Evolutionary conservation across 2,329 filamentous ascomycete genomes (phyloP).

Genomic region (Aspergillus awamori): DNA sequence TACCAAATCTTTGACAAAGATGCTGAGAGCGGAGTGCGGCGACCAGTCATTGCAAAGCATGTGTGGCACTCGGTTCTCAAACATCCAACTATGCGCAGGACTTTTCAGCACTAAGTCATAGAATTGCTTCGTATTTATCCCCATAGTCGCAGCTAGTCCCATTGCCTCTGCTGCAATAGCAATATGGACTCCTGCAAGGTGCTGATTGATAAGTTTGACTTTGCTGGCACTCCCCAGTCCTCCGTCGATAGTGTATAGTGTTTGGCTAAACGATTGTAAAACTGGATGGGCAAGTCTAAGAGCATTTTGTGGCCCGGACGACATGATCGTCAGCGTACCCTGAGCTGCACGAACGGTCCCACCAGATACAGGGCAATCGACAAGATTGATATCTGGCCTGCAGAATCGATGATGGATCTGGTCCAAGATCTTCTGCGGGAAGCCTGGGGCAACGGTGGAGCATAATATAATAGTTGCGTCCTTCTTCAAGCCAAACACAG

Average conservation of each 20-base stretch:
- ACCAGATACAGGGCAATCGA: not conserved
- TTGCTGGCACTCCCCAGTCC: not conserved
- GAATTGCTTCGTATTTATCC: not conserved
- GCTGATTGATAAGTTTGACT: not conserved
- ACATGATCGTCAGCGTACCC: not conserved
- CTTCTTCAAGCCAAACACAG: not conserved
- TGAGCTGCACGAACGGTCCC: not conserved
- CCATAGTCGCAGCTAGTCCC: not conserved
- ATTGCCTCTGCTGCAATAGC: not conserved
- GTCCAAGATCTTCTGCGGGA: not conserved
- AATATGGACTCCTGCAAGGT: not conserved
- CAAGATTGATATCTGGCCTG: not conserved
- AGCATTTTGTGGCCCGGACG: not conserved
- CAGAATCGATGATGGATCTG: not conserved
- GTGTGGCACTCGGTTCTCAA: slow-evolving; percentile 4
- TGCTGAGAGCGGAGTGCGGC: not conserved
- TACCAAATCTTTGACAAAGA: slow-evolving; percentile 6
- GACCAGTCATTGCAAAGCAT: slow-evolving; percentile 3
- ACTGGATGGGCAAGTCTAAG: not conserved
- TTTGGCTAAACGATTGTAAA: not conserved
- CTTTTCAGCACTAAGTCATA: not conserved
- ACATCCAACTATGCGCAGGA: slow-evolving; percentile 1
- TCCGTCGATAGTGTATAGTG: not conserved
- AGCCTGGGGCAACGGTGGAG: not conserved
- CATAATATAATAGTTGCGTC: not conserved